These are phyloP conservation scores for Lactarius sanguifluus DNA, from an alignment of 768 basidiomycete species.

Conservation along the genomic window DNA sequence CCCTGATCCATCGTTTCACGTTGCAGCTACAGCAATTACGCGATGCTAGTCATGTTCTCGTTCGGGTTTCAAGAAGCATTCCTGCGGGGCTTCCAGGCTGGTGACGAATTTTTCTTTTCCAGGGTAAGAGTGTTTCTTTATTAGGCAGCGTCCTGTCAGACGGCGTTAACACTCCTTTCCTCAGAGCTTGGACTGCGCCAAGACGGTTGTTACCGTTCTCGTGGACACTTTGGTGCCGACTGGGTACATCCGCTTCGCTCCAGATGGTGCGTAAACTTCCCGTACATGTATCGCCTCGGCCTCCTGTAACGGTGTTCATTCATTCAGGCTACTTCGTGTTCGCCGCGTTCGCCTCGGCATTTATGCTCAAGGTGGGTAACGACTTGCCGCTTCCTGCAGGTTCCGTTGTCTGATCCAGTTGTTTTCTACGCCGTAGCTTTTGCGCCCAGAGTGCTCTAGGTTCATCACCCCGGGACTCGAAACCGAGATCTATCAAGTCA, in stretches of 20 bases:
- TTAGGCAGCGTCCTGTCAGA: constrained; percentile 7
- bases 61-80: constrained; percentile 45
- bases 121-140: constrained; percentile 28
- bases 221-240: constrained; percentile 28
- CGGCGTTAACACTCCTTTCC: constrained; percentile 1
- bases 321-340: constrained; percentile 31
- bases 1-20: neutral
- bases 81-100: constrained; percentile 29
- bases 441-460: constrained; percentile 70
- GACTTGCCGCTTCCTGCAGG: too few relatives aligned
- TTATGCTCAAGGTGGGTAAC: constrained; percentile 67
- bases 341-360: constrained; percentile 58
- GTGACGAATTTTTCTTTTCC: constrained; percentile 34
- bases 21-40: constrained; percentile 32
- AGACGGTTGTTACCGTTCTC: constrained; percentile 23
- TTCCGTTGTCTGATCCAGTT: neutral
- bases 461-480: constrained; percentile 61
- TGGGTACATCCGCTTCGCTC: constrained; percentile 35
- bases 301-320: neutral
- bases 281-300: neutral
- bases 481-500: constrained; percentile 57
- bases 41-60: constrained; percentile 43
- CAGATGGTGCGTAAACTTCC: constrained; percentile 27
- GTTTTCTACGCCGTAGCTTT: constrained; percentile 47
- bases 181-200: constrained; percentile 28